Percentiles rank a stretch among this genome's conserved stretches.
phyloP scores from a whole-genome alignment of 2,329 filamentous ascomycete genomes.

The Boeremia exigua region DNA sequence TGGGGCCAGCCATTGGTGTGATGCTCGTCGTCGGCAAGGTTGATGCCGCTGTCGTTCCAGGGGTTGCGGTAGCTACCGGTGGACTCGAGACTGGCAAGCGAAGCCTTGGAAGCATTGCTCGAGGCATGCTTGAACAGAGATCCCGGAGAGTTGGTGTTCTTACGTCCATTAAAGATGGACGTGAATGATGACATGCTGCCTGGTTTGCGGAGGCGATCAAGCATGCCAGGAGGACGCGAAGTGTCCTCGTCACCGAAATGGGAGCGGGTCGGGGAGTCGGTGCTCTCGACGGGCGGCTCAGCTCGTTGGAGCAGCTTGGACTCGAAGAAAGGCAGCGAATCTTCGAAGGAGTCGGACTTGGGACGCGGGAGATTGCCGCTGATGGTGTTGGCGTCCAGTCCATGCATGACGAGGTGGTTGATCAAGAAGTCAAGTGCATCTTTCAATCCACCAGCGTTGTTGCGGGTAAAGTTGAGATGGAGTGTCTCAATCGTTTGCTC shows the following conservation, averaged over 20 bases:
- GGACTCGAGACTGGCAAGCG: constrained; percentile 93
- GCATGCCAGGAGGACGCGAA: constrained; percentile 63
- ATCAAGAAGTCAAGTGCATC: constrained; percentile 96
- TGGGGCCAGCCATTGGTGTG: constrained; percentile 47
- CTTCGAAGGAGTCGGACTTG: constrained; percentile 98
- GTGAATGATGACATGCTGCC: constrained; percentile 93
- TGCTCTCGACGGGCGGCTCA: constrained; percentile 73
- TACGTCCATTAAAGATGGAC: constrained; percentile 93
- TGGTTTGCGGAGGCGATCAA: constrained; percentile 92
- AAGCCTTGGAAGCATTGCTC: constrained; percentile 92
- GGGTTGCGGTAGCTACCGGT: constrained; percentile 95
- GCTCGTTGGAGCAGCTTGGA: constrained; percentile 96
- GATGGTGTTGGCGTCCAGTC: constrained; percentile 82
- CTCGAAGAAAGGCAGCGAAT: constrained; percentile 94
- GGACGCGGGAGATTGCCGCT: constrained; percentile 97
- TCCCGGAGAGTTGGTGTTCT: constrained; percentile 79
- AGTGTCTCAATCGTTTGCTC: constrained; percentile 54
- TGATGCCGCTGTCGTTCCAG: constrained; percentile 97
- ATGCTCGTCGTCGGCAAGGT: constrained; percentile 82
- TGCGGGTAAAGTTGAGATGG: constrained; percentile 78
- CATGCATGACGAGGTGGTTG: constrained; percentile 81
- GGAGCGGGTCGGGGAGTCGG: constrained; percentile 87
- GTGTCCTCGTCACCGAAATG: constrained; percentile 86
- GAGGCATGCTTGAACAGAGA: constrained; percentile 87
- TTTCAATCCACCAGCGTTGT: constrained; percentile 93